Base-by-base conservation (phyloP, 1,139 yeast genomes). In the Candida tropicalis region DNA sequence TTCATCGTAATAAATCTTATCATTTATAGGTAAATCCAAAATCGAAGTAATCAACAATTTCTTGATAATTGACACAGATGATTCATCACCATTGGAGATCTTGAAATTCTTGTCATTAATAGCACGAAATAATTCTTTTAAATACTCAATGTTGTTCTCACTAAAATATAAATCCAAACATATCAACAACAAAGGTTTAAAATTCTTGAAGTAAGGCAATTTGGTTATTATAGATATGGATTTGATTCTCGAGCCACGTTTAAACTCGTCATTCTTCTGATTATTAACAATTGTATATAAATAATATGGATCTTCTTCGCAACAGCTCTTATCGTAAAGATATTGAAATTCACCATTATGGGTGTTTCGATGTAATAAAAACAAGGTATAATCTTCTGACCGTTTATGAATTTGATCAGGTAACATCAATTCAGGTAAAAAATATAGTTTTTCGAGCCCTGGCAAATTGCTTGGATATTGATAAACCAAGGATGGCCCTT, bases 381-480 rank as follows among this genome's bases (percentile, higher is more conserved):
- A 80, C 24, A 81, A 63, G 5, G 87, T 81, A 67, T 73, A 81
- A 59, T 82, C 87, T 54, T 81, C 84, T 24, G 67, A 67, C 38
- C 87, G 59, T 44, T 74, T 76, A 56, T 82, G 87, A 38, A 79
- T 77, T 56, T 81, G 85, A 47, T 77, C 77, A 0, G 87, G 87
- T 34, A 82, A 63, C 82, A 82, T 79, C 39, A 82, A 66, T 56
- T 82, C 87, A n/a, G 82, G 75, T 32, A 75, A 54, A 43, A 70
- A 64, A 27, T 62, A 56, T 40, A 76, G 57, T 47, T 74, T 71
- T 13, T 54, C 47, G 23, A 64, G 47, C 10, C 82, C 81, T 2
- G 79, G 79, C 12, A 78, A 59, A 17, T 65, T 65, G 26, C 56
- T 44, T 1, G 86, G 85, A 41, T 69, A 65, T 51, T 77, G 83